These are phyloP conservation scores for Pseudomonodictys pantanalensis DNA, from an alignment of 495 filamentous ascomycete species.

Conservation along the genomic window DNA sequence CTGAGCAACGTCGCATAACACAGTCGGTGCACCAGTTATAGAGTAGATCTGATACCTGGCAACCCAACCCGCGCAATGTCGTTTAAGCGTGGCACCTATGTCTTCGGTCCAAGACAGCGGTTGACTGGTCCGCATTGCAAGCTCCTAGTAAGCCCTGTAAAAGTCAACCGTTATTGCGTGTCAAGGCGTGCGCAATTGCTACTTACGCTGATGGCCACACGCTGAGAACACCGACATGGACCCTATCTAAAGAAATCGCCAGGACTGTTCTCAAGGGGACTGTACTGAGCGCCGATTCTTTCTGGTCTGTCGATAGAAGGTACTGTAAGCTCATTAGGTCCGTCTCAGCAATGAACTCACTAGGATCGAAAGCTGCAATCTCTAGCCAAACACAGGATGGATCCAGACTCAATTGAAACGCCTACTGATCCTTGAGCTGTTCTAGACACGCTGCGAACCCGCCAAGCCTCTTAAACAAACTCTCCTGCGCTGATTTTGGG, in stretches of 20 bases:
- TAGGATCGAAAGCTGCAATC: background rate
- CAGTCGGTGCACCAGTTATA: background rate
- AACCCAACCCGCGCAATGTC: background rate
- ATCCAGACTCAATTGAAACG: background rate
- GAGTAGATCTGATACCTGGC: background rate
- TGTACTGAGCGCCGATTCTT: background rate
- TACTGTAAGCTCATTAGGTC: background rate
- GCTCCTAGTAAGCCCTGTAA: background rate
- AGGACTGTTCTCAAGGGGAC: background rate
- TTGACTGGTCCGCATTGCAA: background rate
- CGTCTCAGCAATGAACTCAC: background rate
- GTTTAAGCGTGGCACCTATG: background rate
- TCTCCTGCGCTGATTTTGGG: background rate
- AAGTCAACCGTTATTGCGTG: too few relatives aligned
- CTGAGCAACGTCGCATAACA: background rate
- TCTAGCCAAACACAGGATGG: background rate
- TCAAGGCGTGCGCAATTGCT: background rate
- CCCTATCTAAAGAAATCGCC: background rate
- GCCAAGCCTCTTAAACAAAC: background rate
- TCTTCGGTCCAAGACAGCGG: background rate
- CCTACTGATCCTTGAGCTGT: background rate
- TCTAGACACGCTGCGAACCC: background rate
- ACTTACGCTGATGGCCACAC: background rate
- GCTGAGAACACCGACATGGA: background rate
- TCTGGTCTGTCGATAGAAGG: background rate